Percentiles rank a stretch among this genome's conserved stretches.
phyloP scores from a whole-genome alignment of 2,329 filamentous ascomycete genomes.

The Spiromastix sp. region DNA sequence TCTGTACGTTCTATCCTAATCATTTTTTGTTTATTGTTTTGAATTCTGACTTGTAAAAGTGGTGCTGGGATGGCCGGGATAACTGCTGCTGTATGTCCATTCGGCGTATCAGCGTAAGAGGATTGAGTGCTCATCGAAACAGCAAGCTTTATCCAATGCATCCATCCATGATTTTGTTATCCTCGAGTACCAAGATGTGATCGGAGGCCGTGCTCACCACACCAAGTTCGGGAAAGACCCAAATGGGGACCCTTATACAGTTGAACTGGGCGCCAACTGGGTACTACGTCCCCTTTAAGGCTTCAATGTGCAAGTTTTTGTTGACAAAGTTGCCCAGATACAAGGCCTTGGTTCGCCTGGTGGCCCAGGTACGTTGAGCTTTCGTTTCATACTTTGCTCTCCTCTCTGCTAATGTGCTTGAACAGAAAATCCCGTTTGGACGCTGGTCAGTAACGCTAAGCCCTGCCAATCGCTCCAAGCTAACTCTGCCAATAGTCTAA shows the following conservation, averaged over 20 bases:
- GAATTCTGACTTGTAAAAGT: no score
- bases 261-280: conserved; percentile 63
- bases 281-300: conserved; percentile 32
- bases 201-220: conserved; percentile 54
- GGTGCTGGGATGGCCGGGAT: conserved; percentile 55
- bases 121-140: conserved; percentile 1
- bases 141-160: conserved; percentile 51
- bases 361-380: no score
- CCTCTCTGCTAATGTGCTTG: no score
- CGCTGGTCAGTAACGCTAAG: conserved; percentile 27
- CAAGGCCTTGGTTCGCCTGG: no score
- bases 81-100: conserved; percentile 43
- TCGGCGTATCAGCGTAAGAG: not conserved
- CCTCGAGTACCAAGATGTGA: conserved; percentile 50
- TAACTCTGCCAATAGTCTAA: conserved; percentile 31
- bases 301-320: no score
- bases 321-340: no score
- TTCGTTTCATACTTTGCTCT: no score
- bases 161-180: conserved; percentile 56
- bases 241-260: conserved; percentile 43
- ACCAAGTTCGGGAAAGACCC: conserved; percentile 44
- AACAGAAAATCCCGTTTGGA: conserved; percentile 59
- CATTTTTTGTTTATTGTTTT: no score
- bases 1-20: no score
- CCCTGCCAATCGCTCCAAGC: no score